These are phyloP conservation scores for Taxawa tesnikishii DNA, from an alignment of 2,329 filamentous ascomycete genomes.

Conservation along the genomic window DNA sequence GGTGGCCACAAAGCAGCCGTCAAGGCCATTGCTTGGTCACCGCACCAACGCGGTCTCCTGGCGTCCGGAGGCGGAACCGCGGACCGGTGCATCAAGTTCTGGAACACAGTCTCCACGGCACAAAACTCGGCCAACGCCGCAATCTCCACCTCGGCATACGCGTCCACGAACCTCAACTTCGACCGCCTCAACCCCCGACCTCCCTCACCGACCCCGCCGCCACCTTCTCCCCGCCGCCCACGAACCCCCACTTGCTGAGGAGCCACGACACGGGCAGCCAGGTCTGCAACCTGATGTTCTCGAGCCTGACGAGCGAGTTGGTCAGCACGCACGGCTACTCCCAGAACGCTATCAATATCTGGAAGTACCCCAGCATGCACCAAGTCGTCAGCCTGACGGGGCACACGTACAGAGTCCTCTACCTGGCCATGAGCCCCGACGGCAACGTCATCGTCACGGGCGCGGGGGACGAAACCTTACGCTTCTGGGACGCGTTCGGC, in stretches of 20 bases:
- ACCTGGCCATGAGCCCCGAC: slow-evolving; percentile 94
- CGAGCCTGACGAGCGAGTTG: slow-evolving; percentile 93
- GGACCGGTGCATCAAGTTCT: slow-evolving; percentile 93
- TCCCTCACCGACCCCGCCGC: slow-evolving; percentile 17
- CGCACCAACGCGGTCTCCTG: slow-evolving; percentile 86
- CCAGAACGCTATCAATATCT: slow-evolving; percentile 97
- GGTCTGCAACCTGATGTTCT: slow-evolving; percentile 98
- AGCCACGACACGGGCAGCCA: slow-evolving; percentile 95
- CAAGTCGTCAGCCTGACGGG: slow-evolving; percentile 92
- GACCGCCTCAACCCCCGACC: slow-evolving; percentile 12
- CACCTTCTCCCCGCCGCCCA: slow-evolving; percentile 22
- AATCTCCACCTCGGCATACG: slow-evolving; percentile 11
- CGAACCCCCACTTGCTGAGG: slow-evolving; percentile 43
- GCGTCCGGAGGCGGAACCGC: slow-evolving; percentile 93
- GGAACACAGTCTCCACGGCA: slow-evolving; percentile 57
- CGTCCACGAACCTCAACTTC: slow-evolving; percentile 11
- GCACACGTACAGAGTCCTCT: slow-evolving; percentile 92
- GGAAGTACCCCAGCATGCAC: slow-evolving; percentile 98
- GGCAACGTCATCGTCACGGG: slow-evolving; percentile 89
- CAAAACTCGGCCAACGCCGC: slow-evolving; percentile 26
- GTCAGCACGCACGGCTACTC: slow-evolving; percentile 95
- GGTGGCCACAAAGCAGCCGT: slow-evolving; percentile 94
- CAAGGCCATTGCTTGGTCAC: slow-evolving; percentile 96
- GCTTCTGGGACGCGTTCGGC: slow-evolving; percentile 96
- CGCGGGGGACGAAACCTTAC: slow-evolving; percentile 86